Evolutionary conservation across 768 basidiomycete species (phyloP), one percentile per base, ranked within the genome.

Genomic region (Gloeophyllum trabeum): DNA sequence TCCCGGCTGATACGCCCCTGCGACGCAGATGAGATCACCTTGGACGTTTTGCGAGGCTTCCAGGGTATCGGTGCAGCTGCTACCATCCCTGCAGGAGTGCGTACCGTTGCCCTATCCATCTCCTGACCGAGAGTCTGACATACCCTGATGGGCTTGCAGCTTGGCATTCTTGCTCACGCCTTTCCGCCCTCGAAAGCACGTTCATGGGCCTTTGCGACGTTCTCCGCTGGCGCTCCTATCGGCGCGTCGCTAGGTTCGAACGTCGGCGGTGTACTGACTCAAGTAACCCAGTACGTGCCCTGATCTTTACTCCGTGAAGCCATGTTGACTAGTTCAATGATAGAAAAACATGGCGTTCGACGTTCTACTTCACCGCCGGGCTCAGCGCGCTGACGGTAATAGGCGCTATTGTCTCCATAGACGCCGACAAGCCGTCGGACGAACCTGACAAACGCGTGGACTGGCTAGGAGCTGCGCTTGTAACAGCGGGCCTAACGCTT

Each of bases 21-120:
- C 10, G 21, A 14, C 41, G n/a, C 37, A 81, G 80, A 75, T 50
- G 65, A 70, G 5, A 57, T 80, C 5, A 70, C 73, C 0, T 61
- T 96, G 25, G 73, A 79, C 46, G 58, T 92, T 13, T 65, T 91
- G 14, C 70, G 92, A 44, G 92, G 73, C 0, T 56, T 89, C 14
- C 83, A 90, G 48, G 91, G 91, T 2, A 61, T 82, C n/a, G 91
- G 87, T 1, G 71, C 71, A 0, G 84, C 88, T 0, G 87, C 86
- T 0, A 70, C 71, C 4, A 75, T 88, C 12, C 87, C 87, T 4
- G 74, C 86, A 13, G 68, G 78, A 7, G 82, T 85, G 63, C 53
- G 68, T 53, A n/a, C n/a, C n/a, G 23, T n/a, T n/a, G n/a, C n/a
- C n/a, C n/a, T n/a, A n/a, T n/a, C n/a, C n/a, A n/a, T n/a, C n/a